These are phyloP conservation scores for Castanea crenata DNA, from an alignment of 306 rosid species.

Conservation along the genomic window DNA sequence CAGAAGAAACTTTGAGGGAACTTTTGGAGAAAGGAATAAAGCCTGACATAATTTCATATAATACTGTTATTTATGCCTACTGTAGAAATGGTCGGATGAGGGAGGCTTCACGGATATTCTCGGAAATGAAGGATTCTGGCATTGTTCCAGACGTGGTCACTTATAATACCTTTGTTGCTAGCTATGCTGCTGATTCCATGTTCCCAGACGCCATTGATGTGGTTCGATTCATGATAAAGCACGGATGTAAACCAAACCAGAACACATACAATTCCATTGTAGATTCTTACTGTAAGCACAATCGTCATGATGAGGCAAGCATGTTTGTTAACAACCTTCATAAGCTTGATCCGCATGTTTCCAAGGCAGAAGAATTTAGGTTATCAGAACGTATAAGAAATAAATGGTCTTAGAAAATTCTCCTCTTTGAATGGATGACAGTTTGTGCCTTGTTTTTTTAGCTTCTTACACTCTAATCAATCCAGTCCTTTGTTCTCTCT, in stretches of 20 bases:
- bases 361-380: slow-evolving; percentile 54
- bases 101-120: slow-evolving; percentile 76
- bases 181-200: slow-evolving; percentile 76
- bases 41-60: slow-evolving; percentile 76
- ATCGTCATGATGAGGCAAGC: slow-evolving; percentile 59
- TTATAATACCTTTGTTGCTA: slow-evolving; percentile 75
- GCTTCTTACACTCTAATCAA: neutral
- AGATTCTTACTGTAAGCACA: slow-evolving; percentile 75
- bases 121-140: slow-evolving; percentile 69
- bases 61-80: slow-evolving; percentile 74
- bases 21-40: slow-evolving; percentile 68
- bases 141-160: slow-evolving; percentile 79
- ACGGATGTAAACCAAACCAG: slow-evolving; percentile 77
- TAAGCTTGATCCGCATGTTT: slow-evolving; percentile 56
- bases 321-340: slow-evolving; percentile 54
- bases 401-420: slow-evolving; percentile 45
- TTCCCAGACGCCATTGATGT: slow-evolving; percentile 76
- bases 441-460: slow-evolving; percentile 15
- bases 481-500: slow-evolving; percentile 8
- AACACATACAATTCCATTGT: slow-evolving; percentile 77
- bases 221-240: slow-evolving; percentile 79
- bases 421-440: neutral
- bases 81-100: slow-evolving; percentile 80
- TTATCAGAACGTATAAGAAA: slow-evolving; percentile 56
- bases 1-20: slow-evolving; percentile 71